Percentiles rank a stretch among this genome's conserved stretches.
Conservation (phyloP, 176 grass and related monocot genomes). For the Ampelocalamus luodianensis region DNA sequence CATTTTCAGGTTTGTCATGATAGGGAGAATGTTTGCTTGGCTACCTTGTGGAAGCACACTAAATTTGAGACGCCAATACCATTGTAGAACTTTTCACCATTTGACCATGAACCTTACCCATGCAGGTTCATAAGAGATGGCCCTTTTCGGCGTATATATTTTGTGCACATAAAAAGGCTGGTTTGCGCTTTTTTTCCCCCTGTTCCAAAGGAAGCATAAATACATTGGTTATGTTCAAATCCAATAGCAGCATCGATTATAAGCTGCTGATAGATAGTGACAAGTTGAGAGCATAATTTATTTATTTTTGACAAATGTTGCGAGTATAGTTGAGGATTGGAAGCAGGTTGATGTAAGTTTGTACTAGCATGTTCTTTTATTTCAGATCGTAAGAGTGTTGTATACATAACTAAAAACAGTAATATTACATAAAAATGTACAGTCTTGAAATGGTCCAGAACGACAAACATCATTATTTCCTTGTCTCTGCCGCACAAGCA, state of each 20-base stretch:
- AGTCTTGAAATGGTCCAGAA: conserved; percentile 11
- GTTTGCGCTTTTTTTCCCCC: background rate
- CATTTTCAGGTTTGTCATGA: background rate
- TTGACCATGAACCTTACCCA: background rate
- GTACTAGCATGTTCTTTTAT: background rate
- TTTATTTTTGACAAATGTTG: too few relatives aligned
- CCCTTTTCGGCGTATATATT: background rate
- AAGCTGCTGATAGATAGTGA: background rate
- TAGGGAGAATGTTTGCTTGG: background rate
- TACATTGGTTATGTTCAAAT: background rate
- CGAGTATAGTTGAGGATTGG: background rate
- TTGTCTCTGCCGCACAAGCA: background rate
- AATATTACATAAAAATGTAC: background rate
- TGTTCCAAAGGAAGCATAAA: background rate
- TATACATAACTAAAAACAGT: conserved; percentile 28
- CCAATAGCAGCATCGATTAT: background rate
- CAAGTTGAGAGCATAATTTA: background rate
- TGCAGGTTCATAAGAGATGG: background rate
- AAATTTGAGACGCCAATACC: background rate
- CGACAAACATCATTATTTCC: conserved; percentile 15
- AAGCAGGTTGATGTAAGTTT: background rate
- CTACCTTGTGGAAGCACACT: background rate
- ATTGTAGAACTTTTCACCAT: background rate
- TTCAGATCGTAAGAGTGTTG: background rate
- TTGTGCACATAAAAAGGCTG: background rate